Conservation (phyloP, 495 filamentous ascomycete genomes). For the Podospora pseudocomata region DNA sequence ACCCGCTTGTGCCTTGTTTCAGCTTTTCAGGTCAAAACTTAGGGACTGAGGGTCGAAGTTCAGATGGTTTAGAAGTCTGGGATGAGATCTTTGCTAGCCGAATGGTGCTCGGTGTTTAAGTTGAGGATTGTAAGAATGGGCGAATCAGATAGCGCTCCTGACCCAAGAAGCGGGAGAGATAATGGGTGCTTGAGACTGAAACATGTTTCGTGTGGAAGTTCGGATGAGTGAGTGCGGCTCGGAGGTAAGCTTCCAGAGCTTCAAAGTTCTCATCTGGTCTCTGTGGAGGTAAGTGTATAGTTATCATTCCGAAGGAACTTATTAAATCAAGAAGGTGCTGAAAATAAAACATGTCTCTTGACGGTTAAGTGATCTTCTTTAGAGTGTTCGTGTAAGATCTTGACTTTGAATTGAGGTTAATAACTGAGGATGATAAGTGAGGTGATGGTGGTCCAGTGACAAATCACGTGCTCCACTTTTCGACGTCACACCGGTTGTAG, state of each 20-base stretch:
- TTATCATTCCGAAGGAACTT: no score
- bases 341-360: no score
- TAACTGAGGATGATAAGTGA: neutral
- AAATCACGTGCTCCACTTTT: conserved; percentile 6
- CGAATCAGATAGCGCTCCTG: neutral
- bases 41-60: neutral
- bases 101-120: neutral
- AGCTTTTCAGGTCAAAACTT: neutral
- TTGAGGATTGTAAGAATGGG: neutral
- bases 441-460: neutral
- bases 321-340: no score
- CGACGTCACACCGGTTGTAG: conserved; percentile 1
- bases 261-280: neutral
- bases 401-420: neutral
- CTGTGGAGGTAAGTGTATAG: no score
- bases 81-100: neutral
- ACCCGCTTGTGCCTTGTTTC: neutral
- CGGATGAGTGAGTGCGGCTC: neutral
- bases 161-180: neutral
- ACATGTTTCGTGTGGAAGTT: neutral
- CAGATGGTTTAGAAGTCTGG: neutral
- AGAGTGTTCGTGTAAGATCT: no score
- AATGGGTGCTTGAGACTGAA: neutral
- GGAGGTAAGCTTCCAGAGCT: neutral
- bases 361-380: no score